Conservation (phyloP, 2,329 filamentous ascomycete species). For the Triangularia setosa region DNA sequence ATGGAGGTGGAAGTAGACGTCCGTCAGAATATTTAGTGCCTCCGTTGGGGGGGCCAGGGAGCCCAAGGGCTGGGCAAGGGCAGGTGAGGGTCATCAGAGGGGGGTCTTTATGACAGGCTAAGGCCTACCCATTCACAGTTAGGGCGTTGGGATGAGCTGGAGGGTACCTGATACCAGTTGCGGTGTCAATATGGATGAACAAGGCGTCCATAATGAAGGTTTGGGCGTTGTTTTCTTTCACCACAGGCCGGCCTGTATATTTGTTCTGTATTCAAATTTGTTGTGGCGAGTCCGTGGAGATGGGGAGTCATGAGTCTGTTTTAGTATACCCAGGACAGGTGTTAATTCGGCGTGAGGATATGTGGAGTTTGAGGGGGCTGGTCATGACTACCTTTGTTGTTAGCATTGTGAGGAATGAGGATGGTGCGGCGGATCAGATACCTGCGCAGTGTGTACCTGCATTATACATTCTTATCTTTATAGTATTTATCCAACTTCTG, state of each 20-base stretch:
- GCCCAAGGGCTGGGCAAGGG: background rate
- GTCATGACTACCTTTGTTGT: no score
- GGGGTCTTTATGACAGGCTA: slow-evolving; percentile 20
- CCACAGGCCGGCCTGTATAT: background rate
- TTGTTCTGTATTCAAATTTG: background rate
- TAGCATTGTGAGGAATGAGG: background rate
- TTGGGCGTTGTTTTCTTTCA: background rate
- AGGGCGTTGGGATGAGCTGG: no score
- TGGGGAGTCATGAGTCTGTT: background rate
- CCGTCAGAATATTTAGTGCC: background rate
- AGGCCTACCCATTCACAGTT: no score
- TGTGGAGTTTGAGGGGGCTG: background rate
- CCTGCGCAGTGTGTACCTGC: background rate
- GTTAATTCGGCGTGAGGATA: background rate
- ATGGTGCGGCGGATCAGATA: background rate
- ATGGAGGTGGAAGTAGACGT: background rate
- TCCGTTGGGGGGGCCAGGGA: background rate
- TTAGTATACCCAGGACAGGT: background rate
- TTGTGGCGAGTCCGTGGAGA: background rate
- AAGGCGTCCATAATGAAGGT: background rate
- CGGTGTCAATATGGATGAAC: no score
- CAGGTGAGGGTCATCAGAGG: slow-evolving; percentile 24
- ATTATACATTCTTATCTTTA: background rate
- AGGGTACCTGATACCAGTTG: background rate
- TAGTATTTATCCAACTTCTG: background rate